Conservation (phyloP, 257 asterid species). For the Solanum etuberosum region DNA sequence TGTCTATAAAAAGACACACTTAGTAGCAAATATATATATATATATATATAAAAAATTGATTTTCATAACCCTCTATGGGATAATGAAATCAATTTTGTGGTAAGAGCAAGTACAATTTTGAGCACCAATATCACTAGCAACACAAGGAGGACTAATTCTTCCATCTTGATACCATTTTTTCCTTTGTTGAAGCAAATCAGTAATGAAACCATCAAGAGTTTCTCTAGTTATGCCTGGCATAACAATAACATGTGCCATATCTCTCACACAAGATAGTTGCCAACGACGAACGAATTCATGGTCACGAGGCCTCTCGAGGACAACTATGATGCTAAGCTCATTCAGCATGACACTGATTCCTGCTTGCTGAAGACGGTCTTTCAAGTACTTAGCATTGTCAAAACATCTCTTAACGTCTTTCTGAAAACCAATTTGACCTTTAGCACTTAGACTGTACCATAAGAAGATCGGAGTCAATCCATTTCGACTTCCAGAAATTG, state of each 20-base stretch:
- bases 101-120: background rate
- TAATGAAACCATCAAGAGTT: background rate
- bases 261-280: constrained; percentile 18
- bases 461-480: constrained; percentile 13
- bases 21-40: background rate
- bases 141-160: background rate
- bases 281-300: constrained; percentile 11
- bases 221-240: constrained; percentile 10
- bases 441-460: constrained; percentile 12
- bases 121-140: background rate
- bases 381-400: constrained; percentile 3
- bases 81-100: background rate
- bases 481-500: constrained; percentile 19
- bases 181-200: background rate
- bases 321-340: constrained; percentile 9
- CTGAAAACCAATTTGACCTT: constrained; percentile 6
- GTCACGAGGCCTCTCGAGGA: constrained; percentile 6
- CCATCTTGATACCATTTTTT: constrained; percentile 1
- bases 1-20: background rate
- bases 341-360: constrained; percentile 16
- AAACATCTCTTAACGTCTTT: constrained; percentile 1
- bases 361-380: constrained; percentile 6
- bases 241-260: constrained; percentile 18
- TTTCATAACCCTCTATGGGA: background rate
- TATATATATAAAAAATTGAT: background rate